Evolutionary conservation across 179 eudicot species (phyloP), one percentile per base, ranked within the genome.

Genomic region (Camellia oleifera): DNA sequence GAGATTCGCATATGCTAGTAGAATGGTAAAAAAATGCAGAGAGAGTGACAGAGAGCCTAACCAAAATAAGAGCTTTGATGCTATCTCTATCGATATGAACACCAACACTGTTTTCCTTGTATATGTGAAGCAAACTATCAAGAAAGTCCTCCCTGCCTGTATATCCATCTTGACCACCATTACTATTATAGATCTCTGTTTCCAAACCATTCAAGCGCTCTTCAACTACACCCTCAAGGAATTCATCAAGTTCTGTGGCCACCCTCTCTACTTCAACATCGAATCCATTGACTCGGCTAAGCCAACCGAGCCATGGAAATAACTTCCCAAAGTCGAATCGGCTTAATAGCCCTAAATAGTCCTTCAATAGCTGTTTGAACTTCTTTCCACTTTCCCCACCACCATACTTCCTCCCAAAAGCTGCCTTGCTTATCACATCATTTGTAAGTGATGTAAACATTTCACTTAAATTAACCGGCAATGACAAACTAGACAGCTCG

Each of bases 281-380:
- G 4, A 82, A 58, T 5, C 90, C 88, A 32, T 18, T 84, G 4
- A 84, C 46, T 26, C 75, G 69, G 44, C 77, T 73, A 56, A 88
- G 75, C 90, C 88, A 88, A 0, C 60, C 68, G 13, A 88, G 68
- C 84, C 87, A 84, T 2, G 88, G 90, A 66, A 88, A 69, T 32
- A 83, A 88, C 64, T 88, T 85, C 3, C 88, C 83, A 2, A 88
- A 69, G 40, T 78, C 53, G 61, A 86, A 52, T 8, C 83, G 69
- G 1, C 87, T 88, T 54, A 86, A 0, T 68, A 86, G 69, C 32
- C 32, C 32, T 26, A 26, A 26, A 26, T 26, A 26, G 32, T 26
- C 32, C 32, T 26, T 26, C 32, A 26, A 26, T 26, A 26, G 32
- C 32, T 26, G 32, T 26, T 26, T 26, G 32, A 26, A 26, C 32